Conservation (phyloP, 768 basidiomycete species). For the Rhizopogon vulgaris region DNA sequence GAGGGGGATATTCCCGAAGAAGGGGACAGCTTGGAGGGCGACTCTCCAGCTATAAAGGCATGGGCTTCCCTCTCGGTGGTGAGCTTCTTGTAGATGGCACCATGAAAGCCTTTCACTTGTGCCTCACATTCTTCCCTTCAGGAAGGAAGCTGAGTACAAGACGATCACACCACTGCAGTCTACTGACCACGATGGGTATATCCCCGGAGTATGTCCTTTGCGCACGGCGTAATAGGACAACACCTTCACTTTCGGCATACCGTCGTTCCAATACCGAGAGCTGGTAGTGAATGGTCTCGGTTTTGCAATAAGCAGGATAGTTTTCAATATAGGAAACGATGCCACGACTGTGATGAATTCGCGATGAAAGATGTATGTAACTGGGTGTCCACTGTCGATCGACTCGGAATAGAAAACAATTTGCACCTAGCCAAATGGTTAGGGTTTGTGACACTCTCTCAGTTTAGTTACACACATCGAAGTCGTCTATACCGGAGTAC, state of each 20-base stretch:
- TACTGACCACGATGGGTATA: conserved; percentile 66
- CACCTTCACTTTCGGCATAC: conserved; percentile 37
- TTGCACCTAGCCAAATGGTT: too few relatives aligned
- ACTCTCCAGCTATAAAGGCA: conserved; percentile 41
- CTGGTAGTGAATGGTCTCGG: neutral
- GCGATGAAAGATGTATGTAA: neutral
- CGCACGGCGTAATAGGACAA: conserved; percentile 69
- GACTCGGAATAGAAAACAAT: too few relatives aligned
- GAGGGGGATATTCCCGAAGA: conserved; percentile 14
- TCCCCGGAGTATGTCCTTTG: conserved; percentile 54
- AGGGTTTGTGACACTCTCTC: too few relatives aligned
- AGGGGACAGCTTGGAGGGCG: conserved; percentile 1
- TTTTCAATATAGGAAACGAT: neutral
- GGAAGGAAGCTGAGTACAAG: neutral
- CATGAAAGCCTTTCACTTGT: conserved; percentile 60
- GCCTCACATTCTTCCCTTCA: conserved; percentile 65
- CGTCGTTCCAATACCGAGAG: neutral
- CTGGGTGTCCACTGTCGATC: too few relatives aligned
- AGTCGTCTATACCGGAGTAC: too few relatives aligned
- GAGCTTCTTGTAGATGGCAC: conserved; percentile 68
- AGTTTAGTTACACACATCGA: too few relatives aligned
- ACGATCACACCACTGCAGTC: neutral
- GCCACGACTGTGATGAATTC: neutral
- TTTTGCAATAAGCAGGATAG: neutral
- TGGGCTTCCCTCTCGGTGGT: conserved; percentile 48